Conservation (phyloP, 2,329 filamentous ascomycete genomes). For the Bisporella sp. region DNA sequence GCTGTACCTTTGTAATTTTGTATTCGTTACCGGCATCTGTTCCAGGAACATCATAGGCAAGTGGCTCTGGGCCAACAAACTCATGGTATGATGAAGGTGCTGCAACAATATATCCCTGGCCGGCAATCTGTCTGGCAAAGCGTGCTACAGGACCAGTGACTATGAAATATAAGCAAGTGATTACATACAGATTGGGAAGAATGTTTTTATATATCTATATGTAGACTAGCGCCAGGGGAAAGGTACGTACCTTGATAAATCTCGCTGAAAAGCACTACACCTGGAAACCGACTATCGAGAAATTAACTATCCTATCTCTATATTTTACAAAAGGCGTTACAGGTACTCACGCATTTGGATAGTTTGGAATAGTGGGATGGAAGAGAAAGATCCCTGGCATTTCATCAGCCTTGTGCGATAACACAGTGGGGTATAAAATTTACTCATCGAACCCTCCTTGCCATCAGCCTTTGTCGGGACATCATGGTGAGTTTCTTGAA, state of each 20-base stretch:
- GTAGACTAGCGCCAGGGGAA: neutral
- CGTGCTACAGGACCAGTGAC: conserved; percentile 86
- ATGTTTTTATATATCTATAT: neutral
- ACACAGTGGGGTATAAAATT: conserved; percentile 1
- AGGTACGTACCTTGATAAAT: conserved; percentile 78
- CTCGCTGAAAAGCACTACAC: conserved; percentile 83
- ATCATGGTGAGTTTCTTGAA: conserved; percentile 51
- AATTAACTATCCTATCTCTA: conserved; percentile 5
- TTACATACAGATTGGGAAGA: neutral
- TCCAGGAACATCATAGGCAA: conserved; percentile 80
- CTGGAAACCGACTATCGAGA: conserved; percentile 62
- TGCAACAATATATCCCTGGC: conserved; percentile 88
- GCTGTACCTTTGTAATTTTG: conserved; percentile 68
- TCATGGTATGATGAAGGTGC: conserved; percentile 91
- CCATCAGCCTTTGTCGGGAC: conserved; percentile 52
- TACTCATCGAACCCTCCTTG: conserved; percentile 46
- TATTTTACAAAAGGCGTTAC: neutral
- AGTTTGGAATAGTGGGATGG: conserved; percentile 76
- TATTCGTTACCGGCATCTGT: conserved; percentile 83
- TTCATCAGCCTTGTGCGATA: conserved; percentile 6
- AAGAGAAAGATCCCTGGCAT: conserved; percentile 76
- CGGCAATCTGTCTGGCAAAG: conserved; percentile 86
- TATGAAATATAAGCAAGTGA: conserved; percentile 28
- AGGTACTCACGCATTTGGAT: conserved; percentile 67
- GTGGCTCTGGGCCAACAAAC: conserved; percentile 76